These are phyloP conservation scores for Daldinia caldariorum DNA, from an alignment of 495 filamentous ascomycete species.

Conservation along the genomic window DNA sequence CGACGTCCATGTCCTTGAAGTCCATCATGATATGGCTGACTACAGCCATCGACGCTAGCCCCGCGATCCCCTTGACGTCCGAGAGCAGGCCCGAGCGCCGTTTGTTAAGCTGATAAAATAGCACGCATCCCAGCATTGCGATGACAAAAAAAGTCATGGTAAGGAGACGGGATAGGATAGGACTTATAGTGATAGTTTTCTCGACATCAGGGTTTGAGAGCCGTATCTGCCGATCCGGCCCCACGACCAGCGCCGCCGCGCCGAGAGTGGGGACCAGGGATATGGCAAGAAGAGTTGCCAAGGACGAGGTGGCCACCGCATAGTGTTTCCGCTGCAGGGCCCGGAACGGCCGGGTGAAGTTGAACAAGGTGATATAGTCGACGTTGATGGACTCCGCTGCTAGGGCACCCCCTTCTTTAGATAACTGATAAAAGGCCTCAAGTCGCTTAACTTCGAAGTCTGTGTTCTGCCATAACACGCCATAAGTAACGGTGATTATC, in stretches of 20 bases:
- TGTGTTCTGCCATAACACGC: conserved; percentile 77
- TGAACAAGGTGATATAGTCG: conserved; percentile 74
- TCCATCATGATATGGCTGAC: conserved; percentile 76
- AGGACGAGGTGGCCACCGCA: conserved; percentile 69
- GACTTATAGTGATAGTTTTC: conserved; percentile 64
- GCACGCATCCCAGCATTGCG: conserved; percentile 64
- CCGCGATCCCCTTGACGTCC: conserved; percentile 78
- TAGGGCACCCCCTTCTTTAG: conserved; percentile 67
- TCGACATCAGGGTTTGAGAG: conserved; percentile 45
- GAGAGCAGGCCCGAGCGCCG: conserved; percentile 71
- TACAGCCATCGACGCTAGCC: conserved; percentile 77
- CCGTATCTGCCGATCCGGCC: conserved; percentile 55
- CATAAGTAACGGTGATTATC: conserved; percentile 72
- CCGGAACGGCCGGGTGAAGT: conserved; percentile 68
- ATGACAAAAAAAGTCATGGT: conserved; percentile 61
- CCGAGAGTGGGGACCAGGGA: conserved; percentile 70
- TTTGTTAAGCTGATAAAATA: conserved; percentile 66
- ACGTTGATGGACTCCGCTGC: conserved; percentile 76
- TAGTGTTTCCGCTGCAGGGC: conserved; percentile 69
- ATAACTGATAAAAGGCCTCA: conserved; percentile 79
- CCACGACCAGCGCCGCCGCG: conserved; percentile 65
- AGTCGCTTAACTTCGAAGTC: conserved; percentile 79
- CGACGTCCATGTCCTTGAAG: conserved; percentile 76
- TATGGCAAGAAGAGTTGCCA: conserved; percentile 70
- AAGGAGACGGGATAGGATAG: conserved; percentile 69